Conservation (phyloP, 148 eudicot genomes). For the Rhododendron molle region DNA sequence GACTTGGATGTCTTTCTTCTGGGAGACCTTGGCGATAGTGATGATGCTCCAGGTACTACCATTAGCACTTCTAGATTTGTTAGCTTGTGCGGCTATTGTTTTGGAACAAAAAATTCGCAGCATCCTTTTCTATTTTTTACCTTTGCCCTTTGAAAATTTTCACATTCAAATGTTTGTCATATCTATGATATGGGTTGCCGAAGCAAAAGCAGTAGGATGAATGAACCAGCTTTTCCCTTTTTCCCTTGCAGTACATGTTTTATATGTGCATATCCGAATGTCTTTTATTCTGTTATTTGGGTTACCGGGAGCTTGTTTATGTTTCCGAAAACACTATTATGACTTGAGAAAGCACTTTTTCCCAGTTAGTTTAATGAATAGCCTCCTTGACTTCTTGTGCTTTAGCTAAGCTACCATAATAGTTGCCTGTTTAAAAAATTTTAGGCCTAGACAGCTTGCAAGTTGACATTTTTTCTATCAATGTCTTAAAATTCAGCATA, state of each 20-base stretch:
- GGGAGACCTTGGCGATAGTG: slow-evolving; percentile 84
- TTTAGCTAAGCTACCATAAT: background rate
- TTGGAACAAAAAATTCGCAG: background rate
- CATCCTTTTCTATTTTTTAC: background rate
- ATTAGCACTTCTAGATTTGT: background rate
- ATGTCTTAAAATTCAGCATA: background rate
- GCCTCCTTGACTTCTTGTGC: background rate
- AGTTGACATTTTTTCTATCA: background rate
- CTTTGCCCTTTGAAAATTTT: background rate
- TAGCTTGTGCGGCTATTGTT: background rate
- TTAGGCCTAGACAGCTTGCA: background rate
- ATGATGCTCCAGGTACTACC: slow-evolving; percentile 73
- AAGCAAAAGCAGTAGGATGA: background rate
- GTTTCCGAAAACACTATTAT: background rate
- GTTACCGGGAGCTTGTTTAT: background rate
- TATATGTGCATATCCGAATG: background rate
- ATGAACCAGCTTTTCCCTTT: background rate
- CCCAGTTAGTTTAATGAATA: background rate
- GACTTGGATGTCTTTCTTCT: slow-evolving; percentile 97
- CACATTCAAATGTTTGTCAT: background rate
- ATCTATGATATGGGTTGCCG: background rate
- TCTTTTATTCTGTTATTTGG: background rate
- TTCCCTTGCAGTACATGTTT: background rate
- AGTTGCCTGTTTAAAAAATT: background rate
- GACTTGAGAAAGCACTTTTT: background rate